A percentile compares a stretch with the other conserved stretches of the same genome.
These are phyloP conservation scores for Emmonsiellopsis sp. DNA, from an alignment of 2,329 filamentous ascomycete species.

Conservation along the genomic window DNA sequence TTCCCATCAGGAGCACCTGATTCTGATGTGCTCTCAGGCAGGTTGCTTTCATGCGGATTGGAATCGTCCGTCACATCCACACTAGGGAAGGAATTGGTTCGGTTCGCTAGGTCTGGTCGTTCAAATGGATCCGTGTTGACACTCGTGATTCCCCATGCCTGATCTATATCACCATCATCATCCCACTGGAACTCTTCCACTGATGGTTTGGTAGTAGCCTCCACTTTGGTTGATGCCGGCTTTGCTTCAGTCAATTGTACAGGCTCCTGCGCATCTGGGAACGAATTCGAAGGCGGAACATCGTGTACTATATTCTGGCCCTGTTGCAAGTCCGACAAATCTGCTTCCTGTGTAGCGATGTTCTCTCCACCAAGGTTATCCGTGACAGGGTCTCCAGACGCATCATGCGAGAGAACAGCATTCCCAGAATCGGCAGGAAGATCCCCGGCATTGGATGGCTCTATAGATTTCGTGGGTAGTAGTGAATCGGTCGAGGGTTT, in stretches of 20 bases:
- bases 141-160: background rate
- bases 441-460: background rate
- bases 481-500: background rate
- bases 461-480: background rate
- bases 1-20: background rate
- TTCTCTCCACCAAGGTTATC: background rate
- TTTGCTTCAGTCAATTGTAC: background rate
- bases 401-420: background rate
- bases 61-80: background rate
- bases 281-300: background rate
- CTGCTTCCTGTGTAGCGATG: background rate
- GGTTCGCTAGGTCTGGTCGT: constrained; percentile 7
- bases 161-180: background rate
- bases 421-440: background rate
- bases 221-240: background rate
- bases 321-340: background rate
- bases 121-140: constrained; percentile 8
- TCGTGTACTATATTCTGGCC: background rate
- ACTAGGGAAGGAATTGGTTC: constrained; percentile 13
- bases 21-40: background rate
- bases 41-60: background rate
- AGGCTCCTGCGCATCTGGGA: background rate
- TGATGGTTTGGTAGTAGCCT: background rate
- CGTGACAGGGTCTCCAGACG: background rate
- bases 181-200: background rate